Base-by-base conservation (phyloP, 1,284 basidiomycete species). In the Waitea zeae region DNA sequence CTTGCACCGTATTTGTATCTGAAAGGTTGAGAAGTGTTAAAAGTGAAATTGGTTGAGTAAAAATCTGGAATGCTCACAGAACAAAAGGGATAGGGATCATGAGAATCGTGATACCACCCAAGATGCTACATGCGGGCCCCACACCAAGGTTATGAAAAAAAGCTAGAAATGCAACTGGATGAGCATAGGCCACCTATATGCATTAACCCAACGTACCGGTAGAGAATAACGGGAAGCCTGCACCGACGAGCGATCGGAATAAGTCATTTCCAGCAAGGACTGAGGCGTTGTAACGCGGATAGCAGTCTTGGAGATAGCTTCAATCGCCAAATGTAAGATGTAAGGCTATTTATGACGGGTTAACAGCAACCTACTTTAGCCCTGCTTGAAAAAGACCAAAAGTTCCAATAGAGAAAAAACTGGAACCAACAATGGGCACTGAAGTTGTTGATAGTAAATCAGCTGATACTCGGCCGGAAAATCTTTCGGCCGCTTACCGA, bases 231-330 rank as follows among this genome's bases (percentile, higher is more conserved):
- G 55, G 57, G 46, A 58, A 59, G 0, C 39, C 51, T 3, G 54
- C 48, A 7, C 56, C 58, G 20, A 59, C 51, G 13, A 46, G 30
- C 2, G 49, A 51, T 11, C 59, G 46, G 39, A 54, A 47, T 19
- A 60, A 40, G 36, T 52, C 56, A 36, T 56, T 58, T 7, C 54
- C 53, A 3, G 58, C 58, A 20, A 61, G 48, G 6, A 58, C 54
- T 15, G 50, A 52, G 13, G 56, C 58, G 3, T 52, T 51, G 38
- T 57, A 49, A 17, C 42, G 40, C 4, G 54, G 50, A 41, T 59
- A 56, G 20, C 53, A 47, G 31, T 50, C 48, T 3, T 49, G 38
- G 31, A 57, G 42, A 38, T 58, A 58, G 38, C n/a, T n/a, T n/a
- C n/a, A n/a, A n/a, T n/a, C n/a, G n/a, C n/a, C n/a, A n/a, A n/a